These are phyloP conservation scores for Pseudogymnoascus sp. DNA, from an alignment of 2,329 filamentous ascomycete species.

Conservation along the genomic window DNA sequence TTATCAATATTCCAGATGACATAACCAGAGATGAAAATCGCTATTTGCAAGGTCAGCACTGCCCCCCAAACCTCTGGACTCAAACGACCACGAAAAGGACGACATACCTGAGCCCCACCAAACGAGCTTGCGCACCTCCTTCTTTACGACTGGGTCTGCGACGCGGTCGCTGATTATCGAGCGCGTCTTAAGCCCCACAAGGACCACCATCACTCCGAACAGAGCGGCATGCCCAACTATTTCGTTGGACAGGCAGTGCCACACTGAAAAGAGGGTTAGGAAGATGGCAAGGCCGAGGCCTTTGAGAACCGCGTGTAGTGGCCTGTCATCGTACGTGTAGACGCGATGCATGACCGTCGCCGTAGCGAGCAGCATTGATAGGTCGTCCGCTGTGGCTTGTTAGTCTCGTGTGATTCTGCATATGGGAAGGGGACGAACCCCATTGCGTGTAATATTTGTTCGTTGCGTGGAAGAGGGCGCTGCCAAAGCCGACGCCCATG, in stretches of 20 bases:
- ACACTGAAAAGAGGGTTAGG: slow-evolving; percentile 34
- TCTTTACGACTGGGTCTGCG: slow-evolving; percentile 16
- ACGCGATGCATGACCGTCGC: slow-evolving; percentile 44
- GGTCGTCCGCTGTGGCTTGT: slow-evolving; percentile 37
- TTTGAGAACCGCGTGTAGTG: slow-evolving; percentile 31
- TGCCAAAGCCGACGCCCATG: slow-evolving; percentile 34
- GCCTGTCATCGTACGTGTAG: slow-evolving; percentile 36
- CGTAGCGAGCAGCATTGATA: slow-evolving; percentile 48
- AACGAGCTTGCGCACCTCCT: slow-evolving; percentile 19
- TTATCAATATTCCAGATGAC: slow-evolving; percentile 50
- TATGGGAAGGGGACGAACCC: slow-evolving; percentile 34
- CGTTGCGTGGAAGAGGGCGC: slow-evolving; percentile 34
- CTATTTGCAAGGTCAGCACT: slow-evolving; percentile 10
- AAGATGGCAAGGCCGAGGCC: slow-evolving; percentile 34
- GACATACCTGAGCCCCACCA: slow-evolving; percentile 21
- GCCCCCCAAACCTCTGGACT: neutral
- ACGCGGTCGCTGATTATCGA: slow-evolving; percentile 22
- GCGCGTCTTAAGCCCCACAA: slow-evolving; percentile 21
- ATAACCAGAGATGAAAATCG: slow-evolving; percentile 37
- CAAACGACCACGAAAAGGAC: neutral
- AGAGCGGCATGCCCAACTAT: slow-evolving; percentile 20
- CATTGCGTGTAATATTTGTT: slow-evolving; percentile 38
- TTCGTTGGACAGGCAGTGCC: slow-evolving; percentile 24
- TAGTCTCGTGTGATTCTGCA: neutral
- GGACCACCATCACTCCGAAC: slow-evolving; percentile 21